Percentiles rank a stretch among this genome's conserved stretches.
Evolutionary conservation across 768 basidiomycete genomes (phyloP).

Genomic region (Cyathus striatus): DNA sequence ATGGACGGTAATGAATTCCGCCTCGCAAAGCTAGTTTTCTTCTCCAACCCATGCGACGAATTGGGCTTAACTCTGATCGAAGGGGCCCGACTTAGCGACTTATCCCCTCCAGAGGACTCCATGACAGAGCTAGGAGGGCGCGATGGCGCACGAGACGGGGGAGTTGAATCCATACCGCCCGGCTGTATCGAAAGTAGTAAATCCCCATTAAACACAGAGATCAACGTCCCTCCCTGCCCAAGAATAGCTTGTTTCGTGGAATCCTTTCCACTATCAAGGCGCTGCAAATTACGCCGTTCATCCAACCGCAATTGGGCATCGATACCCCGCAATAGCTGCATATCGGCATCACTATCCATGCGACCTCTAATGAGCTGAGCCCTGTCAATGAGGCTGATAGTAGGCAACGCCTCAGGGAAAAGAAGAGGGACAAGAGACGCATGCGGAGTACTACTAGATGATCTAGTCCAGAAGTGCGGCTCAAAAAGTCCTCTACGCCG

Average conservation of each 20-base stretch:
- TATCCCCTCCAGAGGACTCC: conserved; percentile 34
- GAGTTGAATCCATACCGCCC: conserved; percentile 37
- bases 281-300: conserved; percentile 22
- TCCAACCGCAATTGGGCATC: conserved; percentile 42
- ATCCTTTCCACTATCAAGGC: conserved; percentile 23
- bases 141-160: conserved; percentile 57
- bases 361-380: conserved; percentile 59
- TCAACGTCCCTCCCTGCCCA: conserved; percentile 58
- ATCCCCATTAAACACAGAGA: conserved; percentile 73
- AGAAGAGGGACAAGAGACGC: conserved; percentile 60
- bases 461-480: conserved; percentile 67
- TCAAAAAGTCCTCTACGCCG: conserved; percentile 72
- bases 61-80: conserved; percentile 78
- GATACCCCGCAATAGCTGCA: conserved; percentile 50
- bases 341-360: conserved; percentile 64
- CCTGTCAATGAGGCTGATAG: conserved; percentile 64
- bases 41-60: conserved; percentile 61
- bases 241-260: conserved; percentile 31
- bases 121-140: conserved; percentile 64
- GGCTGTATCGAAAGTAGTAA: conserved; percentile 65
- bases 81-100: conserved; percentile 51
- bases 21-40: conserved; percentile 72
- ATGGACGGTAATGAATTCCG: conserved; percentile 78
- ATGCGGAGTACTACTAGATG: conserved; percentile 28
- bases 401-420: conserved; percentile 72